Base-by-base conservation (phyloP, 208 protist genomes). In the Acanthamoeba castellanii region DNA sequence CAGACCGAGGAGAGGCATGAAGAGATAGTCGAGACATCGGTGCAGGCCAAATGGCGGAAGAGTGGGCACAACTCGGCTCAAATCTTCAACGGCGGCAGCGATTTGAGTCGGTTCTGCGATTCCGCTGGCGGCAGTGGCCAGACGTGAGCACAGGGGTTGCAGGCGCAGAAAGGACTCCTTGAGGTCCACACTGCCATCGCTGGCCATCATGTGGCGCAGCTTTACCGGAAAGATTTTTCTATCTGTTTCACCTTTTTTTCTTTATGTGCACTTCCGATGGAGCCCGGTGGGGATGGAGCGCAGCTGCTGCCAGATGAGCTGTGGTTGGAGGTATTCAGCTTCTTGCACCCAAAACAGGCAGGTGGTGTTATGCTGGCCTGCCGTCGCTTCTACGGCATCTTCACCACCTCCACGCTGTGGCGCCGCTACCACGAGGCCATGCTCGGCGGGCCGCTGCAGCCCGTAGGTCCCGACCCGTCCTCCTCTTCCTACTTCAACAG, bases 11-110 rank as follows among this genome's bases (percentile, higher is more conserved):
- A 85, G 78, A 22, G 78, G 78, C 47, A 85, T 85, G 45, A 85
- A 34, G 47, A 85, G 78, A 42, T 85, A 85, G 78, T 85, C 78
- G 30, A 85, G 45, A 42, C 78, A 85, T 85, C 78, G 18, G 47
- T 85, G n/a, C 78, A 85, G 47, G 20, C 78, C 78, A 59, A 85
- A 85, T 22, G 78, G 78, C 8, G 78, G 78, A 6, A 85, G 78
- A 3, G 37, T 22, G 25, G 78, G 78, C 45, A 85, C 78, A 16
- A 85, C 78, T 14, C 78, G 45, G 78, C 45, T 14, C 25, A 85
- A 32, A 27, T 85, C 45, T 34, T 27, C 45, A 3, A 85, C 2
- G 1, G 25, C 25, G 0, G 37, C 47, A 34, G 78, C 30, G 74
- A 82, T 82, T 25, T 52, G 18, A 14, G 9, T 14, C 13, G 74